Base-by-base conservation (phyloP, 169 alveolate species). In the Plasmodium adleri region DNA sequence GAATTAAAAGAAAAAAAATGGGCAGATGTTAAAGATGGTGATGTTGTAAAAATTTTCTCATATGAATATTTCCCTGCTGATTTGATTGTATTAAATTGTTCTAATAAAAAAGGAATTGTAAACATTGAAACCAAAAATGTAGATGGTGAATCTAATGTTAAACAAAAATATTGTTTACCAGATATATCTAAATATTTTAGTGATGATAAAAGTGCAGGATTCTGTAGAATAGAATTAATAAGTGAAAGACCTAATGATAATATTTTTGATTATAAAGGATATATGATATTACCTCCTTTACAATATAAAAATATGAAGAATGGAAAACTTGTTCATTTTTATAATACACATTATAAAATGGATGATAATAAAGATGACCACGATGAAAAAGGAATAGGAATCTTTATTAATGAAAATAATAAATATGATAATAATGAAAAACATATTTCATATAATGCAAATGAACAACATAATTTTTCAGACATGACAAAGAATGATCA, bases 91-190 rank as follows among this genome's bases (percentile, higher is more conserved):
- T 90, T 98, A 24, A 92, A 95, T 88, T 95, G 98, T n/a, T 92
- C 97, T 58, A 98, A 96, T 74, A 93, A 94, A 22, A 95, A 96
- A 62, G 99, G 99, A 8, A 94, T 96, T 28, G 95, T 97, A 45
- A 96, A 95, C 72, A 93, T 97, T 43, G 98, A 98, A 91, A 92
- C 96, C 2, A 90, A 86, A 75, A 88, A 92, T 58, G 95, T 95
- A 2, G 99, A 98, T 92, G 99, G 99, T 24, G 99, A 97, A 90
- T 97, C 99, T 20, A 98, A 97, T 88, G 93, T 98, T 56, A 98
- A 97, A 88, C 94, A 95, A 71, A 97, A 98, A 88, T 87, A 92
- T 70, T 90, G 97, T 64, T 39, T 94, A n/a, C 95, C 96, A 1
- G 88, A 88, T 20, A 28, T 95, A 24, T 92, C 94, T 2, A 91